Evolutionary conservation across 495 filamentous ascomycete species (phyloP), one percentile per base, ranked within the genome.

Genomic region (Neurospora cerealis): DNA sequence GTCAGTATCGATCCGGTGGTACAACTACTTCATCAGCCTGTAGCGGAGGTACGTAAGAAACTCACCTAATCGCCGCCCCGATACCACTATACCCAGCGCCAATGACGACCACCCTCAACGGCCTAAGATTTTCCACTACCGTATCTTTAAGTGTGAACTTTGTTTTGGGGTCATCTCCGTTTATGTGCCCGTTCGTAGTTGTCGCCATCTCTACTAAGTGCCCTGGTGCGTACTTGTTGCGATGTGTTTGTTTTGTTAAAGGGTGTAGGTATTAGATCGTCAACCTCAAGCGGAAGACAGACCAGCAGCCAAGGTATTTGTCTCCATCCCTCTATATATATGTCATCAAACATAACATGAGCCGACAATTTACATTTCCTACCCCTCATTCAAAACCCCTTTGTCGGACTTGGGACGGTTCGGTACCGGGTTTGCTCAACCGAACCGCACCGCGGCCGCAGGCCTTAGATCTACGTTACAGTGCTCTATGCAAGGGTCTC

Each of bases 71-170:
- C 34, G 82, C 83, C 4, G 80, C 71, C n/a, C 78, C 81, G 34
- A 88, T 87, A 1, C 86, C 86, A 3, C 84, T 86, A 71, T 81
- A 86, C 9, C 86, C 86, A 40, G 85, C 85, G 8, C 86, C 86
- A 48, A 88, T 81, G 2, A 86, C 81, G 10, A 85, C 75, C 21
- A 87, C 85, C 71, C 83, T 84, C 32, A 88, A 74, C 7, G 83
- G 84, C 32, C 85, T 77, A 2, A 82, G 74, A 48, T 84, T 83
- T 72, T 87, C 86, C n/a, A 87, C 73, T 15, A 82, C 79, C 5
- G 73, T 77, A 34, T 84, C 79, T 70, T 85, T 86, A 60, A 86
- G 74, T 5, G 76, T 75, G 40, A 85, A 82, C 1, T 34, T 34
- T 7, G 15, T 66, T 34, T 66, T 66, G 54, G 32, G 6, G 28